Conservation (phyloP, 495 filamentous ascomycete genomes). For the Penicillium argentinense region DNA sequence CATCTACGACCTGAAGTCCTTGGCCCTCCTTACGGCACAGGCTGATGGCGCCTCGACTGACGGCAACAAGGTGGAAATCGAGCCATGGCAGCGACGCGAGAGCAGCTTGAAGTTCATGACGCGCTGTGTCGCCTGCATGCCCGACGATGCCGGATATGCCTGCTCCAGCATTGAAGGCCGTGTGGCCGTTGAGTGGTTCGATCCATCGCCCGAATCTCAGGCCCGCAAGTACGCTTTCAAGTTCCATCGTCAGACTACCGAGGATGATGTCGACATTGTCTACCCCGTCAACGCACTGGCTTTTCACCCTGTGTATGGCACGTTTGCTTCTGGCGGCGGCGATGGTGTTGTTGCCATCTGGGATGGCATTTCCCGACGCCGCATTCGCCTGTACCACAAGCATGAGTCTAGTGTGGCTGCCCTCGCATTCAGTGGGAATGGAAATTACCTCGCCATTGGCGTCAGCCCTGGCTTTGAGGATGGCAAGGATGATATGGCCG, state of each 20-base stretch:
- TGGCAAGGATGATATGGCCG: constrained; percentile 71
- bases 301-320: constrained; percentile 88
- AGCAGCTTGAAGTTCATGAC: constrained; percentile 95
- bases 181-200: constrained; percentile 97
- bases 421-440: constrained; percentile 73
- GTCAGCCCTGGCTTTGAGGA: constrained; percentile 92
- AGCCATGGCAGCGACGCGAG: constrained; percentile 88
- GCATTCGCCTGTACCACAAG: constrained; percentile 86
- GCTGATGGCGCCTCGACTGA: constrained; percentile 33
- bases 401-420: constrained; percentile 75
- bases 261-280: constrained; percentile 76
- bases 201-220: constrained; percentile 78
- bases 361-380: constrained; percentile 89
- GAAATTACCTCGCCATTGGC: constrained; percentile 79
- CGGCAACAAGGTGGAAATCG: constrained; percentile 52
- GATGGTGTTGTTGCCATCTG: constrained; percentile 94
- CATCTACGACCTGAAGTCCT: constrained; percentile 83
- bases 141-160: constrained; percentile 88
- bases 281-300: constrained; percentile 93
- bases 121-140: constrained; percentile 93
- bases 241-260: constrained; percentile 76
- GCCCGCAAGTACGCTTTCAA: constrained; percentile 97
- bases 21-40: constrained; percentile 55
- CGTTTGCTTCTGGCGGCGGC: constrained; percentile 90
- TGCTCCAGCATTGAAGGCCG: constrained; percentile 87